Evolutionary conservation across 1,284 basidiomycete genomes (phyloP).

Genomic region (Sutorius eximius): DNA sequence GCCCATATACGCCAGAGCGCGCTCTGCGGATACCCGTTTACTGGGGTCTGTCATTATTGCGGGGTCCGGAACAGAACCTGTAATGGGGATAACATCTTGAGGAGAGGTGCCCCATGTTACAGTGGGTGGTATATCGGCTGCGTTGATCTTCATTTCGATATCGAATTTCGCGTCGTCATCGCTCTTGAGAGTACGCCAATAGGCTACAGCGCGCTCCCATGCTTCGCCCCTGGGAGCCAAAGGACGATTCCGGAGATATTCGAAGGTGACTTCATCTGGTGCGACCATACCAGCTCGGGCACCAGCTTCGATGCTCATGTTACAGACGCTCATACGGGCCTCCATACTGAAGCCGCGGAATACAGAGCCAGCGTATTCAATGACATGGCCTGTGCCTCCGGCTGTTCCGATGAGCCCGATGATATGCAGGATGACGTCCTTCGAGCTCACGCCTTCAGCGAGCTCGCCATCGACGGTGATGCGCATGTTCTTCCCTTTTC

Average conservation of each 20-base stretch:
- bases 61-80: constrained; percentile 83
- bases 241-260: constrained; percentile 85
- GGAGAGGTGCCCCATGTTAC: constrained; percentile 97
- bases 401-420: constrained; percentile 95
- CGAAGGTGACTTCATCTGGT: constrained; percentile 89
- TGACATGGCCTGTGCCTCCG: constrained; percentile 90
- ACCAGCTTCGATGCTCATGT: constrained; percentile 98
- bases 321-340: constrained; percentile 95
- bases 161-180: constrained; percentile 92
- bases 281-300: constrained; percentile 96
- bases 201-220: constrained; percentile 87
- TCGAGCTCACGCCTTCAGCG: constrained; percentile 86
- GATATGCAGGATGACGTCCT: constrained; percentile 94
- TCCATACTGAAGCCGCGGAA: constrained; percentile 94
- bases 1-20: constrained; percentile 91
- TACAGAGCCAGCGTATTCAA: constrained; percentile 91
- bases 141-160: constrained; percentile 81
- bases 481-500: constrained; percentile 95
- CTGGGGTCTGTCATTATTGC: constrained; percentile 61
- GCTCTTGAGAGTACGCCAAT: constrained; percentile 85
- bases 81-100: constrained; percentile 90
- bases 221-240: constrained; percentile 84
- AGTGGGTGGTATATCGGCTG: constrained; percentile 90
- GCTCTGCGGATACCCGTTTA: constrained; percentile 74
- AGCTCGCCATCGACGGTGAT: constrained; percentile 88